phyloP scores from a whole-genome alignment of 805 yeast species.

The Candida sanyiensis region DNA sequence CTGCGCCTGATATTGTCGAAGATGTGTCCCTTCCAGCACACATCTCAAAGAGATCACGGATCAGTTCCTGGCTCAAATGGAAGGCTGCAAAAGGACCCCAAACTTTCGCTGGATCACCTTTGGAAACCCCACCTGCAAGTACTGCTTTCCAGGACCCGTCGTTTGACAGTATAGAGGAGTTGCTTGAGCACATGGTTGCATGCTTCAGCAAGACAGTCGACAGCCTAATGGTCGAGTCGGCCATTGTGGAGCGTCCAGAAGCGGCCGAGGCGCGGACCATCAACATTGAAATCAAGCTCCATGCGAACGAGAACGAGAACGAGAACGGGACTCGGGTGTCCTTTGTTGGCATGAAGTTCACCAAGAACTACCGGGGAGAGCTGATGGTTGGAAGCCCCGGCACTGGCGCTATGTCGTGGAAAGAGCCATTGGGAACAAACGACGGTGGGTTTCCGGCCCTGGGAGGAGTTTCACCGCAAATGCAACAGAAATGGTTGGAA shows the following conservation, averaged over 20 bases:
- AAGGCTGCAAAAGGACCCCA: too few relatives aligned
- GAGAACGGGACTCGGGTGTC: conserved; percentile 1
- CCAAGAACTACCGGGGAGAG: conserved; percentile 1
- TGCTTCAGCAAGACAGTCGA: conserved; percentile 3
- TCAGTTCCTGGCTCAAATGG: background rate
- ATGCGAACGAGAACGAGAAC: too few relatives aligned
- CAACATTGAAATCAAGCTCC: background rate
- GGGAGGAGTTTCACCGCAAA: background rate
- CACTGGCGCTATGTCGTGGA: background rate
- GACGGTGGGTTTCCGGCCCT: background rate
- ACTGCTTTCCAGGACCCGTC: background rate
- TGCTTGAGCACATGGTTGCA: conserved; percentile 2
- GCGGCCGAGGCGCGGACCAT: background rate
- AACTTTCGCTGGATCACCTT: too few relatives aligned
- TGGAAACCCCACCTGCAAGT: background rate
- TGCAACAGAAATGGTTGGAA: background rate
- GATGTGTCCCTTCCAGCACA: too few relatives aligned
- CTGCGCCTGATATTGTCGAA: too few relatives aligned
- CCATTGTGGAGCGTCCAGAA: background rate
- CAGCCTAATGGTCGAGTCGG: conserved; percentile 2
- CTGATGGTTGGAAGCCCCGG: background rate
- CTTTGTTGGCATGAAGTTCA: conserved; percentile 1
- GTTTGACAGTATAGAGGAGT: conserved; percentile 1
- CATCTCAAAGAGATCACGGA: background rate
- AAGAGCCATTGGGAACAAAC: background rate